Conservation (phyloP, 306 rosid species). For the Cotoneaster glaucophyllus region DNA sequence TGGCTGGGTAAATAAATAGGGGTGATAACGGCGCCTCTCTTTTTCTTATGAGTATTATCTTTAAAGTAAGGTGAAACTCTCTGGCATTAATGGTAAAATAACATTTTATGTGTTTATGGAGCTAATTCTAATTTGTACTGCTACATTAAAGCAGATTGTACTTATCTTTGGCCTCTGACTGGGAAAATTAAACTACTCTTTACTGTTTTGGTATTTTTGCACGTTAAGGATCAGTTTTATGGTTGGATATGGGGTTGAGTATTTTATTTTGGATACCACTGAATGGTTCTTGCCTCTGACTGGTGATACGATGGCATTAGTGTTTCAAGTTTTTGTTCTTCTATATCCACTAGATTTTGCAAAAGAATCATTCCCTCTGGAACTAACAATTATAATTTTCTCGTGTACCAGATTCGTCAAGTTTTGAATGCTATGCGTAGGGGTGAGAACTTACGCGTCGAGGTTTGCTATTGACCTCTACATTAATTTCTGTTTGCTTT, state of each 20-base stretch:
- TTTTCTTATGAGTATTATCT: neutral
- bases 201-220: neutral
- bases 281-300: neutral
- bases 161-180: neutral
- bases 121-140: neutral
- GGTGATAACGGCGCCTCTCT: neutral
- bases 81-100: neutral
- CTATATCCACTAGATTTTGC: slow-evolving; percentile 12
- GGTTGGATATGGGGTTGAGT: neutral
- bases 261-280: neutral
- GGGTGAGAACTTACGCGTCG: slow-evolving; percentile 75
- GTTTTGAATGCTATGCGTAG: slow-evolving; percentile 83
- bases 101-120: neutral
- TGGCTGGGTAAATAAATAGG: neutral
- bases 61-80: neutral
- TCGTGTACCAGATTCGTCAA: slow-evolving; percentile 77
- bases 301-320: neutral
- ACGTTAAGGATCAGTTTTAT: neutral
- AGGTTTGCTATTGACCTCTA: slow-evolving; percentile 50
- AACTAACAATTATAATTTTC: slow-evolving; percentile 19
- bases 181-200: neutral
- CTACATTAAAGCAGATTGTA: neutral
- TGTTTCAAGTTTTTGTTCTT: neutral
- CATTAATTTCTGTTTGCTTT: neutral
- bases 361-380: neutral